phyloP scores from a whole-genome alignment of 1,284 basidiomycete species.

The Melampsora americana region DNA sequence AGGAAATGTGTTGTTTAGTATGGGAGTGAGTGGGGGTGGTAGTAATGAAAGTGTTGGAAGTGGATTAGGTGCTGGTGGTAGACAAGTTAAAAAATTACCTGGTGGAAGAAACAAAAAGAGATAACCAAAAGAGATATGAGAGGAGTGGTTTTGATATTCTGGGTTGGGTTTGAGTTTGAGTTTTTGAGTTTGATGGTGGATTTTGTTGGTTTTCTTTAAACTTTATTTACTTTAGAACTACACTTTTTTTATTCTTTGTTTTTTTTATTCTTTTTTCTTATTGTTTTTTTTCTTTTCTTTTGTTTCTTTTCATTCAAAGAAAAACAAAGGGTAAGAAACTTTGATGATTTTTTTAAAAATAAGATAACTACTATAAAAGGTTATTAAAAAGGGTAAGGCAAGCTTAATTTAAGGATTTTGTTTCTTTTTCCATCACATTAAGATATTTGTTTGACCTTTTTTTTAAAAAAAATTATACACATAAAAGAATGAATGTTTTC shows the following conservation, averaged over 20 bases:
- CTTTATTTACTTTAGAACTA: not conserved
- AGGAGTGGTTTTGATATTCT: too few relatives aligned
- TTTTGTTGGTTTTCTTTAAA: not conserved
- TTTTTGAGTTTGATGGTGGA: not conserved
- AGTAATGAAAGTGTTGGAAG: not conserved
- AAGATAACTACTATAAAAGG: too few relatives aligned
- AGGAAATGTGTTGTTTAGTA: not conserved
- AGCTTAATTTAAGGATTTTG: too few relatives aligned
- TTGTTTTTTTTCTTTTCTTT: not conserved
- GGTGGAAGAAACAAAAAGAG: not conserved
- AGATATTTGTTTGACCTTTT: too few relatives aligned
- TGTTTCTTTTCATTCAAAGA: not conserved
- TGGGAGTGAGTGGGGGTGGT: not conserved
- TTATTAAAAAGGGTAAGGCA: too few relatives aligned
- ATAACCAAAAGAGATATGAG: too few relatives aligned
- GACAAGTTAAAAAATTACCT: slow-evolving; percentile 4
- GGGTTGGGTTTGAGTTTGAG: not conserved
- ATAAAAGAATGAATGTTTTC: too few relatives aligned
- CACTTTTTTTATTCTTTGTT: not conserved
- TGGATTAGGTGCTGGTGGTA: not conserved
- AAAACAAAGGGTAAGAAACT: too few relatives aligned
- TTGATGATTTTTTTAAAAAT: too few relatives aligned
- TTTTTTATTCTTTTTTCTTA: not conserved
- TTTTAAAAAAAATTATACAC: too few relatives aligned
- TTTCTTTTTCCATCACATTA: too few relatives aligned